phyloP scores from a whole-genome alignment of 2,329 filamentous ascomycete species.

The Fusarium bactridioides region DNA sequence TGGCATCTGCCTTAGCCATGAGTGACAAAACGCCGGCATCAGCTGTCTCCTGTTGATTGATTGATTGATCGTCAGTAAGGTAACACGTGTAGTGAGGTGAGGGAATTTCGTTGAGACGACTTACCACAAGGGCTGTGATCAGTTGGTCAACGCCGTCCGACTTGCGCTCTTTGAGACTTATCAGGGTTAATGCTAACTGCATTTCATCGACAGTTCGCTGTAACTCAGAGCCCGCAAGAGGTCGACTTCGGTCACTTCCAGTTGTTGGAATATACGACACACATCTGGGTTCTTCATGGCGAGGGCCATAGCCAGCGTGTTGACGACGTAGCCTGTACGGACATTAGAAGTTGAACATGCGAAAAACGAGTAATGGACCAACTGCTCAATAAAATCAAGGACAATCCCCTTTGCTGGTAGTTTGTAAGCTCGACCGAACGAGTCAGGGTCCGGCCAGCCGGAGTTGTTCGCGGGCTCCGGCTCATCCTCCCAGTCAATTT shows the following conservation, averaged over 20 bases:
- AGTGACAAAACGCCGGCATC: conserved; percentile 55
- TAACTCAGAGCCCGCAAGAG: conserved; percentile 47
- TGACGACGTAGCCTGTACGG: conserved; percentile 47
- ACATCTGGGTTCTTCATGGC: conserved; percentile 43
- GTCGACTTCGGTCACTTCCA: conserved; percentile 26
- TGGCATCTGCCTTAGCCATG: conserved; percentile 57
- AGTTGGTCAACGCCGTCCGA: conserved; percentile 62
- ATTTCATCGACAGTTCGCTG: conserved; percentile 65
- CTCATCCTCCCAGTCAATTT: conserved; percentile 69
- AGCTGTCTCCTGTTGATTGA: conserved; percentile 51
- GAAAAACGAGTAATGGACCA: conserved; percentile 43
- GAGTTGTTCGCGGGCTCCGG: conserved; percentile 63
- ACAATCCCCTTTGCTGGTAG: conserved; percentile 71
- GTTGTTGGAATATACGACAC: conserved; percentile 41
- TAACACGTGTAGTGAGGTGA: not conserved
- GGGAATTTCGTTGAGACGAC: conserved; percentile 43
- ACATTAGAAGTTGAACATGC: conserved; percentile 18
- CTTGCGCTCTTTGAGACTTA: conserved; percentile 61
- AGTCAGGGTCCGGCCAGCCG: conserved; percentile 65
- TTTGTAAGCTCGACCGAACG: conserved; percentile 71
- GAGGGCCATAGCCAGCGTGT: conserved; percentile 49
- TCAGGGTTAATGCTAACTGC: conserved; percentile 71
- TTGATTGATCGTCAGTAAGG: conserved; percentile 19
- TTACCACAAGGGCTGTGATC: conserved; percentile 69
- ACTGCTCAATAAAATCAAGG: conserved; percentile 76